Base-by-base conservation (phyloP, 495 filamentous ascomycete species). In the Venustampulla echinocandica region DNA sequence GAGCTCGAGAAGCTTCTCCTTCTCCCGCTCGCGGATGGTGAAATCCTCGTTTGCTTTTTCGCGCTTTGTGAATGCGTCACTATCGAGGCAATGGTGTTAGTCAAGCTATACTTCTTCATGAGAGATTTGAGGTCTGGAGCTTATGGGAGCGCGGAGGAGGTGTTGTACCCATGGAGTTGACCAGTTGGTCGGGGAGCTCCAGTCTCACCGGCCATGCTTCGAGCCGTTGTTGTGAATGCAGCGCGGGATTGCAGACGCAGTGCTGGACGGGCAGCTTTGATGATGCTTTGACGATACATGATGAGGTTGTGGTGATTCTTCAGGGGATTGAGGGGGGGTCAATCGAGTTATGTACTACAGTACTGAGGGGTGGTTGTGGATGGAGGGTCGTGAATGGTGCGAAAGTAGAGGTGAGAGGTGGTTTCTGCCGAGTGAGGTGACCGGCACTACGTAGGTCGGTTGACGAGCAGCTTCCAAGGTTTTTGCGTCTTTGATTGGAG, bases 21-120 rank as follows among this genome's bases (percentile, higher is more conserved):
- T 71, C 76, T 99, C 92, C 58, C 84, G 80, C 71, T 85, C 70
- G 42, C 76, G 70, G 66, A 99, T 85, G 70, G 85, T 83, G 52
- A 75, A 74, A 61, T 85, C 80, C 69, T 99, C 92, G 61, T 72
- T 74, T 49, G 90, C 90, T 52, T 80, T 80, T 69, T 99, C 92
- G 55, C 92, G 87, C 62, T 81, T 80, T 61, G 82, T 83, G 77
- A 95, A 99, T 41, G 82, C 73, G 62, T 99, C 92, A 49, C 90
- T 90, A 50, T 56, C 41, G 32, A 23, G 34, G 39, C 14, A 35
- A 45, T 52, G 35, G 27, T 41, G 43, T 18, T 18, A 20, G 3
- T 39, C 11, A 10, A 11, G 13, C 10, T 4, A 45, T 30, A 7
- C 27, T 7, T 30, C 27, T n/a, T 7, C 7, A 30, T 7, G 27